Base-by-base conservation (phyloP, 805 yeast species). In the Candida orba region DNA sequence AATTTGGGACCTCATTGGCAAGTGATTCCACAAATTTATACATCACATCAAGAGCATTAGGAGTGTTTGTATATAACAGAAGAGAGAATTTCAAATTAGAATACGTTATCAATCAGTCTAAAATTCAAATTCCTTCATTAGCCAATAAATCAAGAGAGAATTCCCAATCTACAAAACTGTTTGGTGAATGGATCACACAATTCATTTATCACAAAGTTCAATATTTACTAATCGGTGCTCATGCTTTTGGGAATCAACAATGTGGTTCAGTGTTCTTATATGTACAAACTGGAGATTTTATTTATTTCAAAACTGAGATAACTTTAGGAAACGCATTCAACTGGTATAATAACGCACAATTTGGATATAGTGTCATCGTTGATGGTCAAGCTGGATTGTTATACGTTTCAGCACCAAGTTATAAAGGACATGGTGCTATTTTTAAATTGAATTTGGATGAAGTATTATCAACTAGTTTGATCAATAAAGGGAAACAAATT, bases 351-450 rank as follows among this genome's bases (percentile, higher is more conserved):
- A 29, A 45, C 20, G 40, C 55, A 7, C 47, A 48, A 15, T 54
- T 56, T 39, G 58, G 60, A 1, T 10, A 24, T 1, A 49, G 30
- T 2, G 42, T 40, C 25, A 41, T 32, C 1, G 41, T 49, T 20
- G 49, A 50, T 14, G 48, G 51, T 6, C 15, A 18, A 8, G 45
- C 48, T 9, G 49, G 52, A 7, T 24, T 17, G 6, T 52, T 74
- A 20, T 61, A 60, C 40, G 52, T 73, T 3, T 63, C 76, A 0
- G 68, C 78, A 0, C 73, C 76, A 1, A 75, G 73, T 3, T 56
- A 57, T 43, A 80, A 79, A 1, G 81, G 79, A 1, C 41, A 27
- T 30, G 58, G 58, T 24, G 70, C 72, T 0, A 59, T 79, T 4
- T 79, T 78, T 71, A 51, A 53, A 31, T 43, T 74, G 1, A 43